phyloP scores from a whole-genome alignment of 495 filamentous ascomycete species.

The Aspergillus ostianus region DNA sequence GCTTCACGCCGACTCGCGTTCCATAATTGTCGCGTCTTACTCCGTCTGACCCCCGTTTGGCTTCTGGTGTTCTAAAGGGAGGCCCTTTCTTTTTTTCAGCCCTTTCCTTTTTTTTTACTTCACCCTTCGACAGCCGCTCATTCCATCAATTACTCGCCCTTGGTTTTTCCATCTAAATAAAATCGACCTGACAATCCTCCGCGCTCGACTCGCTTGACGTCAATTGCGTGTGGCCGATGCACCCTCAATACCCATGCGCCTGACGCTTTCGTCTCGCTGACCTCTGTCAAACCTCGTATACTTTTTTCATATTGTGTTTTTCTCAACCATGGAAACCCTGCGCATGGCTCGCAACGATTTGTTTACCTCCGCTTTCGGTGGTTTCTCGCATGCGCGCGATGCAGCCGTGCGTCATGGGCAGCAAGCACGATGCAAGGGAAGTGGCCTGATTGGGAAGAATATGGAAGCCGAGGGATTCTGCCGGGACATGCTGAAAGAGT shows the following conservation, averaged over 20 bases:
- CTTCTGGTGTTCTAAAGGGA: neutral
- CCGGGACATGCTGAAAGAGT: neutral
- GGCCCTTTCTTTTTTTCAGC: neutral
- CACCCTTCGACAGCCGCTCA: neutral
- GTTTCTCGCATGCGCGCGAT: neutral
- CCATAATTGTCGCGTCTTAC: neutral
- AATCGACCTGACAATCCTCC: neutral
- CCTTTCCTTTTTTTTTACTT: neutral
- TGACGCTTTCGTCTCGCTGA: slow-evolving; percentile 2
- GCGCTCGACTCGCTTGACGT: neutral
- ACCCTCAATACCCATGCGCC: slow-evolving; percentile 2
- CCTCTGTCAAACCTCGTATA: neutral
- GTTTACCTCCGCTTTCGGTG: neutral
- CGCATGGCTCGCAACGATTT: slow-evolving; percentile 3
- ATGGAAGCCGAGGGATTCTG: neutral
- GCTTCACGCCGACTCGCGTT: neutral
- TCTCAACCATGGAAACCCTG: slow-evolving; percentile 3
- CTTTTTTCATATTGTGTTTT: neutral
- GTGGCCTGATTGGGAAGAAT: neutral
- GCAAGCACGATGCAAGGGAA: neutral
- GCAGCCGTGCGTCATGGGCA: neutral
- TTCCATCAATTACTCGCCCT: neutral
- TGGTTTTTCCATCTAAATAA: neutral
- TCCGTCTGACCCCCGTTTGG: neutral
- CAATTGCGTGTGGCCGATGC: neutral